Conservation (phyloP, 305 asterid species). For the Petunia hybrid region DNA sequence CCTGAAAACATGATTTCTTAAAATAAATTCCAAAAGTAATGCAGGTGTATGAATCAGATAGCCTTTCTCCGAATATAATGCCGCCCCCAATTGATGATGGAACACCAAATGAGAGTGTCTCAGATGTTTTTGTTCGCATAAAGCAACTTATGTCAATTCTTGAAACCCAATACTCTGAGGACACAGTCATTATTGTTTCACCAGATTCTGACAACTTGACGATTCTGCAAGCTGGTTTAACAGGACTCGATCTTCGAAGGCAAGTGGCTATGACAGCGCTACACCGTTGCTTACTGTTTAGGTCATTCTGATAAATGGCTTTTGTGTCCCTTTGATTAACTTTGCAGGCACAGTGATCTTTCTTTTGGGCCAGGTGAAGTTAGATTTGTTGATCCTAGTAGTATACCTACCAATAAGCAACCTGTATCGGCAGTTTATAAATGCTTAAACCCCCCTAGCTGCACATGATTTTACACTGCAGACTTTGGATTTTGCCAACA, state of each 20-base stretch:
- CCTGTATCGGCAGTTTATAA: slow-evolving; percentile 82
- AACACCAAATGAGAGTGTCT: slow-evolving; percentile 90
- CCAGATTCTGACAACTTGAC: slow-evolving; percentile 91
- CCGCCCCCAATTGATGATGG: slow-evolving; percentile 93
- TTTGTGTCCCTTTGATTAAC: neutral
- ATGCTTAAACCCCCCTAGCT: slow-evolving; percentile 88
- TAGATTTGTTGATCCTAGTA: slow-evolving; percentile 68
- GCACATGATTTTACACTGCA: slow-evolving; percentile 46
- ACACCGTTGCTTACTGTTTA: neutral
- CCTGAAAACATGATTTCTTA: neutral
- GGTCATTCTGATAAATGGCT: neutral
- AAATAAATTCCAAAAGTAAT: neutral
- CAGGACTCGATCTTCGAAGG: slow-evolving; percentile 90
- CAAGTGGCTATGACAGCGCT: slow-evolving; percentile 35
- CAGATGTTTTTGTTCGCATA: slow-evolving; percentile 90
- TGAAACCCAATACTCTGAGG: slow-evolving; percentile 85
- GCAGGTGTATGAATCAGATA: slow-evolving; percentile 80
- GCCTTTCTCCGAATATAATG: slow-evolving; percentile 71
- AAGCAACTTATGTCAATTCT: slow-evolving; percentile 95
- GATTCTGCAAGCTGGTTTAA: slow-evolving; percentile 80
- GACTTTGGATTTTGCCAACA: neutral
- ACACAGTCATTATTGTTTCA: slow-evolving; percentile 81
- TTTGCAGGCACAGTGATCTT: slow-evolving; percentile 78
- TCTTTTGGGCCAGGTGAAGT: slow-evolving; percentile 84
- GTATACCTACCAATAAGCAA: slow-evolving; percentile 77